Base-by-base conservation (phyloP, 306 rosid species). In the Dryas drummondii region DNA sequence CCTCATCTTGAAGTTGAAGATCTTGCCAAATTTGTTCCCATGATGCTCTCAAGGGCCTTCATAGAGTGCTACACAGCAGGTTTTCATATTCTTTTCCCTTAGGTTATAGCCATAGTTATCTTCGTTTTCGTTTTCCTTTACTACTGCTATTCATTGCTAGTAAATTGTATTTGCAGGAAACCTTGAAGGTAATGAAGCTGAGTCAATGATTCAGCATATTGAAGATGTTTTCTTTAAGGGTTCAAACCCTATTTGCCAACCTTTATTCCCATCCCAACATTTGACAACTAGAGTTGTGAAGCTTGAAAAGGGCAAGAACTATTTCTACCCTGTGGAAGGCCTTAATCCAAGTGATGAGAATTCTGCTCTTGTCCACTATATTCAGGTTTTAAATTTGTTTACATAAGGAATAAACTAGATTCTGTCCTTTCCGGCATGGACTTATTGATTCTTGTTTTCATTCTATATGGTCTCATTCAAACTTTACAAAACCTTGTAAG, bases 311-410 rank as follows among this genome's bases (percentile, higher is more conserved):
- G 93, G 97, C 74, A 81, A 32, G 68, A 76, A 63, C 76, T 92
- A 82, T 78, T 87, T 88, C 84, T 92, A 92, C 86, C 76, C 96
- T 67, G 85, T 86, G 6, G 86, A 92, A 81, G 92, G 99, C 76
- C 99, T 90, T 76, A 94, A 94, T 87, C 85, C 91, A 40, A 83
- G 80, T 67, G 88, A 94, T 8, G 97, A 94, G 47, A 94, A 94
- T 86, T 94, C 99, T 66, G 89, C 96, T 58, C 92, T 94, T 71
- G 83, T 94, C 79, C 91, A 88, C 81, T 92, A 90, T 70, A 81
- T 92, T 74, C 99, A 94, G 92, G 99, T 94, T 68, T 37, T 54
- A 68, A 73, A 52, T 44, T 54, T 84, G 32, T 79, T 22, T 19
- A 9, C 63, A 27, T 12, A 49, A 59, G 27, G 37, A 26, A 63